Evolutionary conservation across 2,329 filamentous ascomycete genomes (phyloP).

Genomic region (Zymoseptoria ardabiliae): DNA sequence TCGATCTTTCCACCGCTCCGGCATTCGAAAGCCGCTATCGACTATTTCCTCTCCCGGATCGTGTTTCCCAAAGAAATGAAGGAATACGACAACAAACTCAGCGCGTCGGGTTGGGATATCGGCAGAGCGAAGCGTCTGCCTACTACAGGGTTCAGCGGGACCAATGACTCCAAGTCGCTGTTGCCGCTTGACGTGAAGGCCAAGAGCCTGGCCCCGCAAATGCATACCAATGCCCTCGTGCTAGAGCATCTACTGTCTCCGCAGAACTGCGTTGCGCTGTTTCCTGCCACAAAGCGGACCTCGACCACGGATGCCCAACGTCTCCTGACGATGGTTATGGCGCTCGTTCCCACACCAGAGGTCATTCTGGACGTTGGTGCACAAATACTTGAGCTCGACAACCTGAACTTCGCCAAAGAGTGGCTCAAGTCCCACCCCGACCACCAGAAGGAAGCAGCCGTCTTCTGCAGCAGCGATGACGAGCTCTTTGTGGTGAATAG

Average conservation of each 20-base stretch:
- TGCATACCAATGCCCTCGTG: slow-evolving; percentile 64
- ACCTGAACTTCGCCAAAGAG: slow-evolving; percentile 44
- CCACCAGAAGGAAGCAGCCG: slow-evolving; percentile 35
- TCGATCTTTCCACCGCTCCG: slow-evolving; percentile 36
- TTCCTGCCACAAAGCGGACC: neutral
- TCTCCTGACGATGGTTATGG: slow-evolving; percentile 42
- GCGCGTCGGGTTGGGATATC: slow-evolving; percentile 62
- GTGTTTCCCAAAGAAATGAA: slow-evolving; percentile 60
- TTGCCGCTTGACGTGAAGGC: slow-evolving; percentile 54
- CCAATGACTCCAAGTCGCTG: slow-evolving; percentile 56
- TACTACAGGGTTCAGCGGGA: slow-evolving; percentile 66
- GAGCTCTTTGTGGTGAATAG: slow-evolving; percentile 49
- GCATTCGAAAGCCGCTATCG: slow-evolving; percentile 49
- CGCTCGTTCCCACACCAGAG: slow-evolving; percentile 35
- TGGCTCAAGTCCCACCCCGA: slow-evolving; percentile 43
- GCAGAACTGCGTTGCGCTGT: slow-evolving; percentile 38
- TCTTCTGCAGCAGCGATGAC: slow-evolving; percentile 54
- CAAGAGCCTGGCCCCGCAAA: no score
- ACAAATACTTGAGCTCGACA: slow-evolving; percentile 58
- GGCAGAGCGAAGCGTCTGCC: slow-evolving; percentile 44
- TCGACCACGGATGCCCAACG: slow-evolving; percentile 13
- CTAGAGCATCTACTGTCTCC: slow-evolving; percentile 50
- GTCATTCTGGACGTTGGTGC: slow-evolving; percentile 68
- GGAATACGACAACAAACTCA: slow-evolving; percentile 56
- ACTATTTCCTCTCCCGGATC: slow-evolving; percentile 60